These are phyloP conservation scores for Teratosphaeria destructans DNA, from an alignment of 2,329 filamentous ascomycete genomes.

Conservation along the genomic window DNA sequence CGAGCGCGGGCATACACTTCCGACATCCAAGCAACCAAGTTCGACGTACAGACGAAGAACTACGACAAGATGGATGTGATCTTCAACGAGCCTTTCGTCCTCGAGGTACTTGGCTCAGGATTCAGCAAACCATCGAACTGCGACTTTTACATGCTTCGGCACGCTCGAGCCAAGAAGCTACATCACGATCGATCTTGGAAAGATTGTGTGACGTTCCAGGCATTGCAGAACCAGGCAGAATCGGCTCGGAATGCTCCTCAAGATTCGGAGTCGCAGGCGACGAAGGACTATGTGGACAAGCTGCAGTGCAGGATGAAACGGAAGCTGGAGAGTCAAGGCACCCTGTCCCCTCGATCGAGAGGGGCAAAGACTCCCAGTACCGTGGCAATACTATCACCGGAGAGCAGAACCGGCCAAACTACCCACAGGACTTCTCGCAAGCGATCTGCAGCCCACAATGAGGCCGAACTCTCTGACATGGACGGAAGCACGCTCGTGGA, in stretches of 20 bases:
- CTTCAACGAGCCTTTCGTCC: slow-evolving; percentile 63
- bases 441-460: neutral
- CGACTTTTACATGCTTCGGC: slow-evolving; percentile 63
- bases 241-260: slow-evolving; percentile 42
- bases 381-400: neutral
- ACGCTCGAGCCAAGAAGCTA: slow-evolving; percentile 65
- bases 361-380: slow-evolving; percentile 2
- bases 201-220: slow-evolving; percentile 58
- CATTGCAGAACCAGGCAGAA: slow-evolving; percentile 57
- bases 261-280: slow-evolving; percentile 50
- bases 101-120: slow-evolving; percentile 69
- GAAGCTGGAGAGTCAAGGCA: slow-evolving; percentile 18
- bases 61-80: slow-evolving; percentile 34
- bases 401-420: too few species aligned
- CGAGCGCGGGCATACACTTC: slow-evolving; percentile 22
- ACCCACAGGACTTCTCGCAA: neutral
- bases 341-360: slow-evolving; percentile 8
- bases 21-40: slow-evolving; percentile 9
- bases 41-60: slow-evolving; percentile 11
- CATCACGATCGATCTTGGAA: slow-evolving; percentile 63
- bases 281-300: slow-evolving; percentile 49
- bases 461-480: neutral
- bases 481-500: slow-evolving; percentile 3
- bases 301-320: slow-evolving; percentile 37
- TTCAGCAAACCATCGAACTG: slow-evolving; percentile 64